Evolutionary conservation across 169 alveolate genomes (phyloP).

Genomic region (Plasmodium malariae): DNA sequence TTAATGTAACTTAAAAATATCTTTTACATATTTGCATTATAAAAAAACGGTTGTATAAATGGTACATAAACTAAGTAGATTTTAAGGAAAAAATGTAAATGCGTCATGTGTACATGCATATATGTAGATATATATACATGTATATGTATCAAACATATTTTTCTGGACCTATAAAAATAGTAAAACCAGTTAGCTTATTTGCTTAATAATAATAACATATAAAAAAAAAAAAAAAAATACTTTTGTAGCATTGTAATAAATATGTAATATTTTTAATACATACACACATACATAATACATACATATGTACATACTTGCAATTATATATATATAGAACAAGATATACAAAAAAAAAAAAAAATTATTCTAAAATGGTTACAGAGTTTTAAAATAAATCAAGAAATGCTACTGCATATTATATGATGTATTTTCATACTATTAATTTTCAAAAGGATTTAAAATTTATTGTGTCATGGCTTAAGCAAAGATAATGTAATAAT

Average conservation of each 20-base stretch:
- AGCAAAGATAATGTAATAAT: neutral
- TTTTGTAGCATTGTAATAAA: neutral
- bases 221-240: neutral
- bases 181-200: neutral
- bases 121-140: no score
- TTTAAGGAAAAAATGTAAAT: no score
- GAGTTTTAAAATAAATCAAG: no score
- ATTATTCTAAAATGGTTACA: neutral
- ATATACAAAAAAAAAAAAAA: no score
- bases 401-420: no score
- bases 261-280: no score
- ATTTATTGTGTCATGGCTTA: neutral
- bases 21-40: no score
- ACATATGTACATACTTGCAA: neutral
- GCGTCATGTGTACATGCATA: no score
- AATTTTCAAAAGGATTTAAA: conserved; percentile 19
- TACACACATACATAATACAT: no score
- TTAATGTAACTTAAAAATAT: no score
- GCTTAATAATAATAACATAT: neutral
- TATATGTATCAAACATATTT: neutral
- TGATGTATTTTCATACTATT: neutral
- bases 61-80: neutral
- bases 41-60: no score
- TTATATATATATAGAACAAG: neutral
- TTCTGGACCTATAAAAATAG: neutral